Evolutionary conservation across 345 rosid genomes (phyloP).

Genomic region (Geranium brycei): DNA sequence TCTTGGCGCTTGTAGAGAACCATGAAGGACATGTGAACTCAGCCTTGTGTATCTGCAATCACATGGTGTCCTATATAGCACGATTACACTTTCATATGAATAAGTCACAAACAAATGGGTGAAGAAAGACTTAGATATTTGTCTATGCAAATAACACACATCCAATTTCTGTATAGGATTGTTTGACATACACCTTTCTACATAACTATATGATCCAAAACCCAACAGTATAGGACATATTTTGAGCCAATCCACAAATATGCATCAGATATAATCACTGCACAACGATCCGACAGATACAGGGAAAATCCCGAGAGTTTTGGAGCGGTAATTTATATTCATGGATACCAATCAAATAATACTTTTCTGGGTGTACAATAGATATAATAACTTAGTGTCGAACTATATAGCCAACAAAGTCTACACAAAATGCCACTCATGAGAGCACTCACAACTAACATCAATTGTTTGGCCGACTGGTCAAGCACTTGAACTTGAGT

Average conservation of each 20-base stretch:
- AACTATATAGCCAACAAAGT: not conserved
- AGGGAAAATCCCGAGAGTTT: not conserved
- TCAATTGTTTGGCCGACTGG: too few relatives aligned
- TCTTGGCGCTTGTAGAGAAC: conserved; percentile 93
- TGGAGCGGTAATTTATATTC: not conserved
- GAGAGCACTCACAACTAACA: too few relatives aligned
- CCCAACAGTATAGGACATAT: not conserved
- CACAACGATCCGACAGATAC: not conserved
- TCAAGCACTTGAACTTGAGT: too few relatives aligned
- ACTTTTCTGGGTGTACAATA: too few relatives aligned
- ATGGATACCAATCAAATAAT: too few relatives aligned
- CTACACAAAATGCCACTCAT: not conserved
- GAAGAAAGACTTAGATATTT: not conserved
- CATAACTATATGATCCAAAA: not conserved
- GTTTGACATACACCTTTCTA: not conserved
- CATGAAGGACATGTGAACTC: conserved; percentile 86
- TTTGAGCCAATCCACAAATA: not conserved
- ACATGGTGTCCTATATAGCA: conserved; percentile 7
- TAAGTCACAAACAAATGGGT: not conserved
- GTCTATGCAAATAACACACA: not conserved
- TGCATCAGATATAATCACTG: not conserved
- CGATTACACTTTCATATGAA: conserved; percentile 3
- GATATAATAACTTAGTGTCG: not conserved
- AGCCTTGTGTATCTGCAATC: conserved; percentile 75
- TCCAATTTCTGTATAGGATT: conserved; percentile 1